Evolutionary conservation across 148 eudicot species (phyloP), one percentile per base, ranked within the genome.

Genomic region (Amaranthus palmeri): DNA sequence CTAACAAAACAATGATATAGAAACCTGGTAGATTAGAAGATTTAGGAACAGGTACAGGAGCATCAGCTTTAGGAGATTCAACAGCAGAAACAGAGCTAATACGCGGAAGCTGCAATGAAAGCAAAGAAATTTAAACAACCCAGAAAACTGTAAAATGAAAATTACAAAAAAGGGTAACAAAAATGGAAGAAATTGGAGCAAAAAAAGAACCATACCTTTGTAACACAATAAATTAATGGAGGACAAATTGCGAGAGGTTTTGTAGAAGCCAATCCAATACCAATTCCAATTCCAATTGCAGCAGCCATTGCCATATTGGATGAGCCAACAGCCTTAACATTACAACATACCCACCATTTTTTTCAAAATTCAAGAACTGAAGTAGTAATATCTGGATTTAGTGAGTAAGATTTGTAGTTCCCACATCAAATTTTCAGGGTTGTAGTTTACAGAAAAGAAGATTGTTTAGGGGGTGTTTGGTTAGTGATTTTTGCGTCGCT

Each of bases 11-110:
- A 25, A 25, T 25, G 36, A 25, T 25, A 48, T 3, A 50, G 8
- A 72, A 8, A 73, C 64, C 70, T 54, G 70, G n/a, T 18, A 12
- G 43, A 55, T 59, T 52, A 15, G 61, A 4, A 45, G 76, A 18
- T 42, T 15, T 11, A 17, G 62, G 62, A 63, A 15, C 44, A 1
- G 69, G 52, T 45, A 12, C 3, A 47, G 46, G 12, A 10, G 15
- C 40, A 48, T 47, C 65, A 13, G 66, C 58, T 67, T 74, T 67
- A 9, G 77, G 66, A 42, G 66, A 67, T 42, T 67, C 72, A 48
- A 74, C 65, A n/a, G 72, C 72, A 58, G 57, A 66, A 66, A 67
- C 65, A 36, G 65, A 66, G 65, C 71, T 57, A 49, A 67, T 67
- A 11, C 49, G 72, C 10, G 57, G 77, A 74, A 74, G 50, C 77